These are phyloP conservation scores for Lizanozyma gosingica DNA, from an alignment of 1,139 yeast species.

Conservation along the genomic window DNA sequence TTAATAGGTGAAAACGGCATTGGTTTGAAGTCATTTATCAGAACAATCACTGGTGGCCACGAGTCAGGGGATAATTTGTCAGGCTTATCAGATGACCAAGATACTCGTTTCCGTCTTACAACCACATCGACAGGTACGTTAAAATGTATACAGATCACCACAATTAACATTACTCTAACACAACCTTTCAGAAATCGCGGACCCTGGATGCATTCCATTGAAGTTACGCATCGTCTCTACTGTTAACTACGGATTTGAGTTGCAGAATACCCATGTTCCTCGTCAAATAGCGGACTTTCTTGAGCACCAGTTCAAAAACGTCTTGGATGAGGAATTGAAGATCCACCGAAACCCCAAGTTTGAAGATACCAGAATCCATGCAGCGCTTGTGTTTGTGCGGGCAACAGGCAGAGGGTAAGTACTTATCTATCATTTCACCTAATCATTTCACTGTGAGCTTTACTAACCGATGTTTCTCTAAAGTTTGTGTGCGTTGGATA, in stretches of 20 bases:
- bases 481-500: conserved; percentile 32
- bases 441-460: too few relatives aligned
- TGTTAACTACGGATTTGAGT: background rate
- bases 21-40: conserved; percentile 25
- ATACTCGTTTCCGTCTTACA: background rate
- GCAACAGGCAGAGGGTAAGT: conserved; percentile 44
- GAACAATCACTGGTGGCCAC: conserved; percentile 12
- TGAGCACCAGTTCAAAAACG: conserved; percentile 46
- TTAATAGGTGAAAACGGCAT: conserved; percentile 27
- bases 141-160: too few relatives aligned
- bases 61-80: too few relatives aligned
- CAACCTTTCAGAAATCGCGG: background rate
- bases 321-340: conserved; percentile 51
- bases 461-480: too few relatives aligned
- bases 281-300: conserved; percentile 41
- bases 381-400: conserved; percentile 49
- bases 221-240: background rate
- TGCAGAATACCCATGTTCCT: background rate
- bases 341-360: conserved; percentile 46
- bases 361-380: conserved; percentile 56
- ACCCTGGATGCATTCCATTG: background rate
- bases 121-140: background rate
- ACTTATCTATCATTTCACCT: too few relatives aligned
- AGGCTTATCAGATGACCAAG: too few relatives aligned
- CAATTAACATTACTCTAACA: too few relatives aligned